These are phyloP conservation scores for Arctium minus DNA, from an alignment of 129 eudicot genomes.

Conservation along the genomic window DNA sequence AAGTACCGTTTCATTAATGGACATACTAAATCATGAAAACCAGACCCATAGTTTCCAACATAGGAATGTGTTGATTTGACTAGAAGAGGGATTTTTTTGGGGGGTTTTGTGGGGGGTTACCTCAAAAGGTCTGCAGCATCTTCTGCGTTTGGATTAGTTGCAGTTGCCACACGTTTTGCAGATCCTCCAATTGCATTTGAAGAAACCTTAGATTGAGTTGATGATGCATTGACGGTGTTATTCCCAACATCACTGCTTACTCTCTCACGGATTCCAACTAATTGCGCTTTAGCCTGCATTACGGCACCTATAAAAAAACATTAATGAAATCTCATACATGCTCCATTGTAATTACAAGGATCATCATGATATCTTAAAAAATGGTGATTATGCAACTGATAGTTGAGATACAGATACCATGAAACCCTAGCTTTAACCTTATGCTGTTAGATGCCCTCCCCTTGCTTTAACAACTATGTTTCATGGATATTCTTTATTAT, in stretches of 20 bases:
- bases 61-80: neutral
- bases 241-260: conserved; percentile 84
- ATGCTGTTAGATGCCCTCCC: neutral
- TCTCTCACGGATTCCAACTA: conserved; percentile 90
- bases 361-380: neutral
- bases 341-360: neutral
- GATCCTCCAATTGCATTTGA: conserved; percentile 37
- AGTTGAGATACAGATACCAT: neutral
- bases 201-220: conserved; percentile 31
- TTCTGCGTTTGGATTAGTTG: conserved; percentile 71
- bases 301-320: conserved; percentile 58
- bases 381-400: neutral
- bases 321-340: neutral
- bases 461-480: neutral
- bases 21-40: neutral
- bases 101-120: conserved; percentile 1
- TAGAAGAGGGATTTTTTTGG: neutral
- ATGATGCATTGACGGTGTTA: conserved; percentile 17
- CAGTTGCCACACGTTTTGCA: conserved; percentile 64
- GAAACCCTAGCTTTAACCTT: neutral
- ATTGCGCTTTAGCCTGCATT: conserved; percentile 80
- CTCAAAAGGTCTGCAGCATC: conserved; percentile 90
- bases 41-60: neutral
- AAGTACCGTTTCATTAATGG: no score
- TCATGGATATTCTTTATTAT: neutral